phyloP scores from a whole-genome alignment of 2,329 filamentous ascomycete genomes.

The Fusarium fujikuroi region DNA sequence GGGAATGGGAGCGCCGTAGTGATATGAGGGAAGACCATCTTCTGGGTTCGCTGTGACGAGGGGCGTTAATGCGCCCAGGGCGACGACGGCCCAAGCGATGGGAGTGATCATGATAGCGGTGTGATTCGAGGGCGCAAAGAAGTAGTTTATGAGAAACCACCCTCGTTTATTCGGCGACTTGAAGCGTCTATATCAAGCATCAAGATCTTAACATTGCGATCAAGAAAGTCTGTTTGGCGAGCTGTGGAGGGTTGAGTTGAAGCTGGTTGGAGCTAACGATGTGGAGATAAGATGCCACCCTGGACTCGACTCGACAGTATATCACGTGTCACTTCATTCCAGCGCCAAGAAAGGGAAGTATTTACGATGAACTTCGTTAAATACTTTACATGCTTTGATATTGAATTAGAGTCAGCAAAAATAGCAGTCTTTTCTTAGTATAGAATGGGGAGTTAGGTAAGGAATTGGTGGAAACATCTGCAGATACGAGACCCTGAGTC shows the following conservation, averaged over 20 bases:
- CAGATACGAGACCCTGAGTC: background rate
- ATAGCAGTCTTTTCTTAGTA: background rate
- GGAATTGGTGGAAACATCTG: background rate
- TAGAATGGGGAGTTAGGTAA: background rate
- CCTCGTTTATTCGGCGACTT: constrained; percentile 12
- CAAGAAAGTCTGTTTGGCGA: background rate
- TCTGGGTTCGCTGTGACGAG: constrained; percentile 49
- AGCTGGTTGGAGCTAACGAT: background rate
- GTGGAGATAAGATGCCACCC: constrained; percentile 45
- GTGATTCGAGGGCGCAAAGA: background rate
- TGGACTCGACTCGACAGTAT: constrained; percentile 18
- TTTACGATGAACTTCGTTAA: background rate
- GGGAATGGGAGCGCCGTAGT: constrained; percentile 73
- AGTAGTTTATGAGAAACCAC: background rate
- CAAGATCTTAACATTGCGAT: constrained; percentile 36
- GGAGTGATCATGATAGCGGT: constrained; percentile 31
- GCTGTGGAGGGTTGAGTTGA: background rate
- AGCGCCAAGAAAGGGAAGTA: constrained; percentile 1
- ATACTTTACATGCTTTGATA: background rate
- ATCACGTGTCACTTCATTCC: constrained; percentile 38
- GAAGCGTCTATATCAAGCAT: constrained; percentile 12
- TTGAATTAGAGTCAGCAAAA: background rate
- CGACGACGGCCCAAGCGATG: constrained; percentile 26
- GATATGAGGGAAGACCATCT: constrained; percentile 67
- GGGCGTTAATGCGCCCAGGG: constrained; percentile 42